Evolutionary conservation across 768 basidiomycete species (phyloP), one percentile per base, ranked within the genome.

Genomic region (Macrolepiota dolichaula): DNA sequence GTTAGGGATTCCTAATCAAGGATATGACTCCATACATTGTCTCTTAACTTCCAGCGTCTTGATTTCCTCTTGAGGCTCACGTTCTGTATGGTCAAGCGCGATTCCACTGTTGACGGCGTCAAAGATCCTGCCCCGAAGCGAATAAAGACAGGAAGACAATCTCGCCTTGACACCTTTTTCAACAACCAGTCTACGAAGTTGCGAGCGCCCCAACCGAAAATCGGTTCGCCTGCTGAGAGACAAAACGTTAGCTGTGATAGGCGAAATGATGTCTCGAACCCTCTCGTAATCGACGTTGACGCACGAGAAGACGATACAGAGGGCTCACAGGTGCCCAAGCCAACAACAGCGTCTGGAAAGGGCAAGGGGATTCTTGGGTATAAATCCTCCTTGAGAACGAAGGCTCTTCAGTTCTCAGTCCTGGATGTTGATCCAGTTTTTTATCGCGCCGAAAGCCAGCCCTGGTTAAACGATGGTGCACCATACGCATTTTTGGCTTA

Each of bases 401-500:
- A 35, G 40, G 56, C 36, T 10, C 71, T 74, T 64, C 58, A 62
- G 13, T 73, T 70, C 62, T 53, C 44, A 4, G 58, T 74, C 44
- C 70, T 87, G 36, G 74, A 80, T 46, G 70, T 79, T 38, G 87
- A 90, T 62, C 83, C 85, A 24, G 63, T 76, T 1, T 54, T 62
- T 15, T 88, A 85, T 68, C 67, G 74, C 56, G 70, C 79, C 35
- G 70, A 72, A 32, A 63, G 64, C n/a, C 77, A 76, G 55, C 76
- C 80, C 7, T 87, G 85, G 79, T 65, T 70, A 5, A 64, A 73
- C 10, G 55, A 54, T 38, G 69, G 77, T 4, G 81, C 84, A 3
- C 89, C 91, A 0, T 94, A 90, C 71, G 80, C 87, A 1, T 89
- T 91, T 69, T 80, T 94, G 25, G 82, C 82, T 1, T 83, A 86